Base-by-base conservation (phyloP, 805 yeast genomes). In the Schwanniomyces yamadae region DNA sequence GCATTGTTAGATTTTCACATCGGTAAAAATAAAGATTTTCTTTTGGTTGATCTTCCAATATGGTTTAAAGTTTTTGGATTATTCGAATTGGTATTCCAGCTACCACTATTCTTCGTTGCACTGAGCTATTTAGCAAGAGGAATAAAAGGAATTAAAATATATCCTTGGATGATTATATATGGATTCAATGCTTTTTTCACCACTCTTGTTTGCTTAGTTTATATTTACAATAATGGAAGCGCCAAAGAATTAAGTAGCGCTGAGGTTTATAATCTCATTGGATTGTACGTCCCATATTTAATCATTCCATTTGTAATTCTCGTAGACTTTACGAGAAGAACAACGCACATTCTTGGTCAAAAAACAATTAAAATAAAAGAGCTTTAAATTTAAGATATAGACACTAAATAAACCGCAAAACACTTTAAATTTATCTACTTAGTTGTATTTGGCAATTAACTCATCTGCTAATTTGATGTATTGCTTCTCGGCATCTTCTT, bases 401-500 rank as follows among this genome's bases (percentile, higher is more conserved):
- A n/a, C n/a, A n/a, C n/a, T n/a, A n/a, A n/a, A n/a, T n/a, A n/a
- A n/a, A n/a, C n/a, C n/a, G n/a, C n/a, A n/a, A n/a, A n/a, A n/a
- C n/a, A n/a, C n/a, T n/a, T n/a, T n/a, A n/a, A n/a, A n/a, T n/a
- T n/a, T n/a, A 25, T 6, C 8, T 31, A 23, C 24, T 32, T 50
- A 58, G 34, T 51, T 36, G 58, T 67, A 65, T 54, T 68, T 68
- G 34, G 70, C 76, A 41, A 76, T 63, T 67, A 85, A 70, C 56
- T 75, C 76, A 49, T 78, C 79, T 36, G 79, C 91, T 28, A 84
- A 66, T 7, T 60, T 82, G 55, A 84, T 84, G 70, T 84, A 79
- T 54, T 88, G 74, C 51, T 74, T 46, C 73, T 91, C 98, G 42
- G 99, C 99, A 23, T 88, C 97, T 50, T 79, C 95, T 66, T 84